Evolutionary conservation across 1,284 basidiomycete genomes (phyloP).

Genomic region (Heterobasidion irregulare): DNA sequence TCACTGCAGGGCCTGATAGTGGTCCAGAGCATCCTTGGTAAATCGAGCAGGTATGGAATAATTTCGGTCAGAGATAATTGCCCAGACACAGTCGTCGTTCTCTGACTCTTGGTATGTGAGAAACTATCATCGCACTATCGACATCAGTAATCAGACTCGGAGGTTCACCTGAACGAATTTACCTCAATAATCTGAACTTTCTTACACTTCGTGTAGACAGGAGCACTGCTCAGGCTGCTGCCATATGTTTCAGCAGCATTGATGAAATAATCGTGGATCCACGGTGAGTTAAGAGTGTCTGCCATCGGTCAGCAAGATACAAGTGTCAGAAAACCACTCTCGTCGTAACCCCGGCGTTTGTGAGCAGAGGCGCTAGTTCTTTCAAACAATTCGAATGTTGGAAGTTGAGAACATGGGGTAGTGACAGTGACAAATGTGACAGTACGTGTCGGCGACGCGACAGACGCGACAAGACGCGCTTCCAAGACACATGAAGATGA

Average conservation of each 20-base stretch:
- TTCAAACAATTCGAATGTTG: too few relatives aligned
- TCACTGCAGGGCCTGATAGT: constrained; percentile 23
- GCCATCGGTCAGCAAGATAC: constrained; percentile 23
- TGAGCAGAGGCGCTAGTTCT: too few relatives aligned
- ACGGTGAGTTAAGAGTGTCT: constrained; percentile 31
- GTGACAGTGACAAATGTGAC: too few relatives aligned
- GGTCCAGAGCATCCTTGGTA: constrained; percentile 25
- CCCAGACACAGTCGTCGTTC: constrained; percentile 35
- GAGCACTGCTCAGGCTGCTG: constrained; percentile 27
- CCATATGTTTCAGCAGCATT: constrained; percentile 40
- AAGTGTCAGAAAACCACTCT: too few relatives aligned
- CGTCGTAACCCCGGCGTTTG: too few relatives aligned
- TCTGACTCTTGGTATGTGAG: constrained; percentile 20
- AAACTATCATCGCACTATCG: constrained; percentile 16
- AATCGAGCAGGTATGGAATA: constrained; percentile 30
- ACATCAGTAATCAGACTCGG: background rate
- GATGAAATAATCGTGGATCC: constrained; percentile 45
- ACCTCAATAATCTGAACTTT: constrained; percentile 52
- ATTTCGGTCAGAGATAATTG: constrained; percentile 31
- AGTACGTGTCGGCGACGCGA: too few relatives aligned
- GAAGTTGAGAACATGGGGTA: too few relatives aligned
- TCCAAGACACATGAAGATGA: too few relatives aligned
- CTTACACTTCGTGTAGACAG: constrained; percentile 24
- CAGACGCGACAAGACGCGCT: too few relatives aligned
- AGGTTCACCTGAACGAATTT: constrained; percentile 1